Conservation (phyloP, 371 early-diverging fungal species). For the Apophysomyces ossiformis region DNA sequence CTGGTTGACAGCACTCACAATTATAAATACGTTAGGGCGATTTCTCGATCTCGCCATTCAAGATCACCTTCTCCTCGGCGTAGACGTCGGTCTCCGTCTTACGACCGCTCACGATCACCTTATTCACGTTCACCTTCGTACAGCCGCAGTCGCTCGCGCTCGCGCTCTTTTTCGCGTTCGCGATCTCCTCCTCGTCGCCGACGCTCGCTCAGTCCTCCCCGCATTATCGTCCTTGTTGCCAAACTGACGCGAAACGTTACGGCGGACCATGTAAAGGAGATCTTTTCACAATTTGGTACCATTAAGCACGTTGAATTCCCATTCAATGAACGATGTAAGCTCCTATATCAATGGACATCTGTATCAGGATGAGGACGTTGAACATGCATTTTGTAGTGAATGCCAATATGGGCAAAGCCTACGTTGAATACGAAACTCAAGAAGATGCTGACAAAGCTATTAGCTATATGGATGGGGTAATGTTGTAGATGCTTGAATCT, state of each 20-base stretch:
- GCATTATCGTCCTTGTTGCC: constrained; percentile 19
- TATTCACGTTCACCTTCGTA: constrained; percentile 26
- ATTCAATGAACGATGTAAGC: constrained; percentile 46
- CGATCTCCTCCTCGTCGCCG: constrained; percentile 13
- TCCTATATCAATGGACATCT: background rate
- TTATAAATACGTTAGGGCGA: background rate
- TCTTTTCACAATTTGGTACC: constrained; percentile 47
- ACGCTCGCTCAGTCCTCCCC: constrained; percentile 9
- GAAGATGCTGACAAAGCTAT: constrained; percentile 61
- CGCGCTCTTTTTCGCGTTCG: constrained; percentile 21
- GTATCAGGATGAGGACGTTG: background rate
- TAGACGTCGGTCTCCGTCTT: constrained; percentile 14
- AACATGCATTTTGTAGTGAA: constrained; percentile 33
- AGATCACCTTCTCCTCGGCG: constrained; percentile 29
- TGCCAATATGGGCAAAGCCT: constrained; percentile 59
- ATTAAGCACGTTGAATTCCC: constrained; percentile 47
- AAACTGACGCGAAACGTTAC: constrained; percentile 44
- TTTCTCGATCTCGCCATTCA: constrained; percentile 20
- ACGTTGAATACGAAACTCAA: constrained; percentile 59
- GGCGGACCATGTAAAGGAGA: constrained; percentile 50
- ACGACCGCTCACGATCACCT: constrained; percentile 6
- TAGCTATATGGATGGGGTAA: constrained; percentile 59
- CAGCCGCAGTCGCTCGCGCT: constrained; percentile 28
- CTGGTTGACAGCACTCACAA: too few species aligned
- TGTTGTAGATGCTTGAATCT: background rate